Conservation (phyloP, 2,329 filamentous ascomycete genomes). For the Phyllosticta ampelicida region DNA sequence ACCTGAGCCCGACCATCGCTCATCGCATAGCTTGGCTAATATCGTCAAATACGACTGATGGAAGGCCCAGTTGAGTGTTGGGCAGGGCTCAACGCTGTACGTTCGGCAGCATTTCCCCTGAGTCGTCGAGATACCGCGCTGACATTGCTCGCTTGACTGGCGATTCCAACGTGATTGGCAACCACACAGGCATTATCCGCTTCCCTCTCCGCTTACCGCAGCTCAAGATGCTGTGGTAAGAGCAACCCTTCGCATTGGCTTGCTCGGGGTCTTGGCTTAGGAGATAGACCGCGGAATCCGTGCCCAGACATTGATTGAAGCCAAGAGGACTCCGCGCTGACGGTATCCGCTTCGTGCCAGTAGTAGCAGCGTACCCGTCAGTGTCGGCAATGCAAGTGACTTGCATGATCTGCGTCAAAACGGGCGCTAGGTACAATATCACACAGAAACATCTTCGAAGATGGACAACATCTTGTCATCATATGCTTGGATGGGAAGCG, state of each 20-base stretch:
- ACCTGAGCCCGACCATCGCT: not conserved
- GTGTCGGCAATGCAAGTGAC: not conserved
- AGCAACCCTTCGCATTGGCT: not conserved
- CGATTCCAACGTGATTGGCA: not conserved
- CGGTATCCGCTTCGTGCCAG: not conserved
- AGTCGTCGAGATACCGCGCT: not conserved
- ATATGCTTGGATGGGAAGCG: too few species aligned
- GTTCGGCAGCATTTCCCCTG: not conserved
- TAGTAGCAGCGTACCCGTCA: not conserved
- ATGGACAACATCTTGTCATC: not conserved
- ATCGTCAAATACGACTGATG: not conserved
- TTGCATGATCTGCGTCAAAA: not conserved
- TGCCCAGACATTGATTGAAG: not conserved
- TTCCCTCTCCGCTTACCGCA: not conserved
- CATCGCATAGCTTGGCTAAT: not conserved
- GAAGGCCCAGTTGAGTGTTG: not conserved
- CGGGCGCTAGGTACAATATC: not conserved
- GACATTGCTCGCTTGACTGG: not conserved
- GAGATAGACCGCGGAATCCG: not conserved
- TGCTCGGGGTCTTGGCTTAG: not conserved
- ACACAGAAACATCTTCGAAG: not conserved
- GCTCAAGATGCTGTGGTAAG: not conserved
- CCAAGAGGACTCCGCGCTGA: not conserved
- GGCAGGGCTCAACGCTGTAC: not conserved
- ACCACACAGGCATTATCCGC: not conserved